Conservation (phyloP, 2,329 filamentous ascomycete genomes). For the Curvularia eragrostidis region DNA sequence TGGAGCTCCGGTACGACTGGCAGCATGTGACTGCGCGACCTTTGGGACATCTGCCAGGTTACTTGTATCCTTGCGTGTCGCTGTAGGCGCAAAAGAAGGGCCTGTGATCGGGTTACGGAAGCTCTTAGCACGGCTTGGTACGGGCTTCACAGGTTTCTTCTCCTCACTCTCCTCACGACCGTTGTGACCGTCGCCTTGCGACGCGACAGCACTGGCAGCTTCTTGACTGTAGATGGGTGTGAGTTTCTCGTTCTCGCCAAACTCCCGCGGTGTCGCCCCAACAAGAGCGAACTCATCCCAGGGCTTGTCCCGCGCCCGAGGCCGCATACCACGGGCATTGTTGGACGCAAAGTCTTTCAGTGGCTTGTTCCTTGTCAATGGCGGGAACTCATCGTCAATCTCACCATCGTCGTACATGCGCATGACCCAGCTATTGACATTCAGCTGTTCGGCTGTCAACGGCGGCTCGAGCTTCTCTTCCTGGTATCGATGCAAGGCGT, state of each 20-base stretch:
- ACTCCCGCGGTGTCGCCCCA: constrained; percentile 71
- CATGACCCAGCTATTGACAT: constrained; percentile 82
- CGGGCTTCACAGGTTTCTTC: constrained; percentile 33
- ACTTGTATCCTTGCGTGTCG: constrained; percentile 55
- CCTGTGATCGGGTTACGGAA: constrained; percentile 60
- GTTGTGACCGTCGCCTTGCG: constrained; percentile 21
- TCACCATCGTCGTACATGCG: constrained; percentile 86
- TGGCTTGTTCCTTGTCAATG: constrained; percentile 74
- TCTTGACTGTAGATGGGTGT: constrained; percentile 72
- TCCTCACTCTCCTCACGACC: constrained; percentile 26
- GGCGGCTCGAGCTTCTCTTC: constrained; percentile 76
- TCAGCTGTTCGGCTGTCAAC: constrained; percentile 69
- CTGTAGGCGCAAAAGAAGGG: constrained; percentile 56
- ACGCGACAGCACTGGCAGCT: constrained; percentile 41
- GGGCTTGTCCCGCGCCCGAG: constrained; percentile 74
- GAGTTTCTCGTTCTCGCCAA: constrained; percentile 70
- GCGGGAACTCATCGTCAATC: constrained; percentile 84
- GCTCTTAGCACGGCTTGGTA: constrained; percentile 49
- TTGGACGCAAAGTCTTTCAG: constrained; percentile 79
- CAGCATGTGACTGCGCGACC: constrained; percentile 52
- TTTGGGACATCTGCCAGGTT: constrained; percentile 54
- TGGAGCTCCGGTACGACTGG: constrained; percentile 69
- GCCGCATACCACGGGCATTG: constrained; percentile 71
- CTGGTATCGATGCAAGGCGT: constrained; percentile 78
- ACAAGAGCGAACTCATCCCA: constrained; percentile 85